Percentiles rank a stretch among this genome's conserved stretches.
Evolutionary conservation across 139 green algal species (phyloP).

Genomic region (Micromonas commoda): DNA sequence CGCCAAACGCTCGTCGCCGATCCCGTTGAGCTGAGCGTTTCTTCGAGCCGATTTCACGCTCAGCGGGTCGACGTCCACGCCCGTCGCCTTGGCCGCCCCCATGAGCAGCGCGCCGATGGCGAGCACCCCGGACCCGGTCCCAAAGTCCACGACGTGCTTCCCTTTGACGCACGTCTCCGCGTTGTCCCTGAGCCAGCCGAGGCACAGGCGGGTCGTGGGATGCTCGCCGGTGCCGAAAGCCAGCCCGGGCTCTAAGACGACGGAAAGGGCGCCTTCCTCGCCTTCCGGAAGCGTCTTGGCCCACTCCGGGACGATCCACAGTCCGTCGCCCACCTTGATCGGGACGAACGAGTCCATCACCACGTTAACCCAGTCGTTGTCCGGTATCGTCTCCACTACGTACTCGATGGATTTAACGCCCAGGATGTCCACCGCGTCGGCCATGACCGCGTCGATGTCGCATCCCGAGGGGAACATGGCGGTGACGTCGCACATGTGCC

Average conservation of each 20-base stretch:
- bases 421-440: not conserved
- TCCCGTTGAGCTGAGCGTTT: constrained; percentile 68
- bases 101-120: constrained; percentile 73
- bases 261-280: constrained; percentile 47
- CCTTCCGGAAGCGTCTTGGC: not conserved
- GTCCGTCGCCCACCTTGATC: constrained; percentile 27
- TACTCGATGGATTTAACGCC: not conserved
- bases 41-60: constrained; percentile 48
- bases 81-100: constrained; percentile 64
- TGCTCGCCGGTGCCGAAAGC: constrained; percentile 89
- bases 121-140: constrained; percentile 75
- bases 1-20: constrained; percentile 21
- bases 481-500: constrained; percentile 55
- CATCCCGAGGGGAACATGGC: constrained; percentile 55
- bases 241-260: constrained; percentile 69
- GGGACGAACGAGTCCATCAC: constrained; percentile 49
- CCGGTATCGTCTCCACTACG: constrained; percentile 41
- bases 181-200: constrained; percentile 43
- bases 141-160: constrained; percentile 81
- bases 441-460: constrained; percentile 25
- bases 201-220: constrained; percentile 78
- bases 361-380: constrained; percentile 57
- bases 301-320: constrained; percentile 71
- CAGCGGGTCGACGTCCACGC: constrained; percentile 74
- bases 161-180: not conserved